Conservation (phyloP, 148 eudicot genomes). For the Cornus controversa region DNA sequence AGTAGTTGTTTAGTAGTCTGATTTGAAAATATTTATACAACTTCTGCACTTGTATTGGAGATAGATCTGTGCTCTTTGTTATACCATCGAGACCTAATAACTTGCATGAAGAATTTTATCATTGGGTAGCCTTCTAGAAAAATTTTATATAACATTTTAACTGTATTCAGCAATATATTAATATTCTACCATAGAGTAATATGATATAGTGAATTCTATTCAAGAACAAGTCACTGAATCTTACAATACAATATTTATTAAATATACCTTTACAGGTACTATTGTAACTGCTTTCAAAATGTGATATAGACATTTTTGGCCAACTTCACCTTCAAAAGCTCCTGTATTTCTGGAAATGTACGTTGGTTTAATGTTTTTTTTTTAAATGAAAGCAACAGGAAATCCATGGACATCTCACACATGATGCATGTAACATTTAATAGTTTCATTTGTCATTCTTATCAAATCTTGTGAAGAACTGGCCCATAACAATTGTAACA, state of each 20-base stretch:
- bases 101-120: not conserved
- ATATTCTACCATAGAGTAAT: too few species aligned
- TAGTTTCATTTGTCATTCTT: too few species aligned
- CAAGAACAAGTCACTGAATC: not conserved
- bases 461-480: too few species aligned
- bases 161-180: not conserved
- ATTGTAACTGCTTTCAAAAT: not conserved
- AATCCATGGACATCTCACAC: too few species aligned
- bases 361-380: not conserved
- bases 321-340: not conserved
- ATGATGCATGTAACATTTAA: too few species aligned
- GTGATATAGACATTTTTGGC: not conserved
- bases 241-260: not conserved
- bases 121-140: not conserved
- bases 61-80: not conserved
- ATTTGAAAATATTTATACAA: too few species aligned
- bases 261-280: not conserved
- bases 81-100: not conserved
- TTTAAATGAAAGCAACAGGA: too few species aligned
- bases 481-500: too few species aligned
- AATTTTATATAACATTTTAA: not conserved
- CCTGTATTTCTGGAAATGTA: not conserved
- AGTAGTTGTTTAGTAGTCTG: too few species aligned
- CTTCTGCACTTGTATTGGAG: not conserved
- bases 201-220: too few species aligned